These are phyloP conservation scores for Malassezia yamatoensis DNA, from an alignment of 1,284 basidiomycete species.

Conservation along the genomic window DNA sequence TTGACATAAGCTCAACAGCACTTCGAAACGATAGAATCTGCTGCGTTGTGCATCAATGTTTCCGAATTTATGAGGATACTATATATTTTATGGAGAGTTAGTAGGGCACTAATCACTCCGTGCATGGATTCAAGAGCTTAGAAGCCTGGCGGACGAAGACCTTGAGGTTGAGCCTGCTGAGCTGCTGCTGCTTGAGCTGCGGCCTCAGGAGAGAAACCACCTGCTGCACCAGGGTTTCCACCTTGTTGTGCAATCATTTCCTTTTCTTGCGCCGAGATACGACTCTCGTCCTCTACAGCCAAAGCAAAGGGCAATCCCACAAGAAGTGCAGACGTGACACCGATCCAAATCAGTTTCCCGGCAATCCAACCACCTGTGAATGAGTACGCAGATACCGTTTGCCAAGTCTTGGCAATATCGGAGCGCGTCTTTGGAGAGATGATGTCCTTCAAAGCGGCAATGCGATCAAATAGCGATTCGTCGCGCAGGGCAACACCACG, in stretches of 20 bases:
- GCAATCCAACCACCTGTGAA: constrained; percentile 59
- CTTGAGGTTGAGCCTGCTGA: constrained; percentile 20
- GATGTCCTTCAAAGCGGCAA: constrained; percentile 87
- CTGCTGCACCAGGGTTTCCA: constrained; percentile 60
- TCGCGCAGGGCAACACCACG: constrained; percentile 28
- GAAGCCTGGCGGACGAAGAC: constrained; percentile 40
- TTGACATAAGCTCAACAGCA: too few relatives aligned
- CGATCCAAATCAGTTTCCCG: constrained; percentile 84
- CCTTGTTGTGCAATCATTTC: constrained; percentile 87
- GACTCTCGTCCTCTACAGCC: constrained; percentile 87
- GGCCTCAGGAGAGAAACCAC: background rate
- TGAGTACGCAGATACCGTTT: constrained; percentile 57
- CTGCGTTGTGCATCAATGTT: background rate
- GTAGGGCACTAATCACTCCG: background rate
- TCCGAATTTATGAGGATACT: background rate
- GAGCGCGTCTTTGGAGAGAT: constrained; percentile 80
- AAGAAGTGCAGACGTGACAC: constrained; percentile 84
- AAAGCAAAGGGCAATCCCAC: constrained; percentile 86
- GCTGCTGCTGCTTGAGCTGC: constrained; percentile 13
- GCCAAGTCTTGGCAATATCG: constrained; percentile 58
- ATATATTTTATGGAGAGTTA: background rate
- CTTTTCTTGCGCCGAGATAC: constrained; percentile 85
- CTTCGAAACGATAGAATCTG: too few relatives aligned
- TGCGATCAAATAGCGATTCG: constrained; percentile 78
- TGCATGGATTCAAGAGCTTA: constrained; percentile 14